Evolutionary conservation across 2,329 filamentous ascomycete genomes (phyloP).

Genomic region (Teratosphaeria viscida): DNA sequence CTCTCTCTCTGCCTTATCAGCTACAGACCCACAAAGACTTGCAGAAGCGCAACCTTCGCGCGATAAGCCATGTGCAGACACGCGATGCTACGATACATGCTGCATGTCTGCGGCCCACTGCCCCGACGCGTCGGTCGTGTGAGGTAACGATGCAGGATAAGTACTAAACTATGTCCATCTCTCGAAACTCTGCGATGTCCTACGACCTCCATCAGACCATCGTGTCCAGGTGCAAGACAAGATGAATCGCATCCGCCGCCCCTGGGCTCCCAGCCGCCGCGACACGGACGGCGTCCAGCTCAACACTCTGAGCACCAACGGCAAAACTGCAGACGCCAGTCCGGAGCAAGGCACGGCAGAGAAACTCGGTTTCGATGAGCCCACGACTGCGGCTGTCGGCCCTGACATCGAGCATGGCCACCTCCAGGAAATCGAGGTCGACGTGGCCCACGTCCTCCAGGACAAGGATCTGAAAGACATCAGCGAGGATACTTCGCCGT

Average conservation of each 20-base stretch:
- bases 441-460: conserved; percentile 30
- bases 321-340: conserved; percentile 8
- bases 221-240: not conserved
- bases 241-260: conserved; percentile 18
- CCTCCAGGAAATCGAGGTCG: conserved; percentile 25
- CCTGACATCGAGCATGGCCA: conserved; percentile 14
- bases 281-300: conserved; percentile 18
- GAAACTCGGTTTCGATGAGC: conserved; percentile 7
- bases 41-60: not conserved
- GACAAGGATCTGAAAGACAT: conserved; percentile 33
- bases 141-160: not conserved
- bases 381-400: conserved; percentile 6
- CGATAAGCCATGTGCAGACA: not conserved
- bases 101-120: not conserved
- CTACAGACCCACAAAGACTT: not conserved
- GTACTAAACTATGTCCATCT: not conserved
- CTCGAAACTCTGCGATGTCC: not conserved
- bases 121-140: not conserved
- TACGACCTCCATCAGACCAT: not conserved
- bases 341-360: conserved; percentile 5
- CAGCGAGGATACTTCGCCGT: conserved; percentile 42
- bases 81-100: not conserved
- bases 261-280: conserved; percentile 14
- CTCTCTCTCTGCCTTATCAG: not conserved
- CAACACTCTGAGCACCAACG: conserved; percentile 13